Percentiles rank a stretch among this genome's conserved stretches.
phyloP scores from a whole-genome alignment of 257 asterid genomes.

The Catharanthus roseus region DNA sequence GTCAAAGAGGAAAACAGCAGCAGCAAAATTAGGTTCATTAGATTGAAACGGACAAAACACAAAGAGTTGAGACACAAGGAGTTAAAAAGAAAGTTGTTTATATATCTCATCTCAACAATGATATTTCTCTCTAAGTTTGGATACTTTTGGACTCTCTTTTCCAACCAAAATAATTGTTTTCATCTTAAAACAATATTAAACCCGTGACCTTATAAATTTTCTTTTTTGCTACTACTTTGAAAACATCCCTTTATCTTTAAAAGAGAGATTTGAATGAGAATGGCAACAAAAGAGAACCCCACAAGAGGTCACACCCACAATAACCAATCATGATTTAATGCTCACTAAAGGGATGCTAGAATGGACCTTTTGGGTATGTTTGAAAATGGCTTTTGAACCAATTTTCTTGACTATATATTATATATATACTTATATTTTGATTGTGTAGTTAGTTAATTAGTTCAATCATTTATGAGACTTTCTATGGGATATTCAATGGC shows the following conservation, averaged over 20 bases:
- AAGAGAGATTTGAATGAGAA: neutral
- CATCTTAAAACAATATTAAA: constrained; percentile 13
- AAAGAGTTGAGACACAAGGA: neutral
- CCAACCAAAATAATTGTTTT: constrained; percentile 7
- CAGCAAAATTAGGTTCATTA: neutral
- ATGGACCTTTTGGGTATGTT: constrained; percentile 3
- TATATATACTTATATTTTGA: neutral
- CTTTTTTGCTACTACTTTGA: neutral
- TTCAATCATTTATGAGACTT: constrained; percentile 5
- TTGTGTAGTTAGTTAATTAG: neutral
- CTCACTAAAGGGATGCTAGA: neutral
- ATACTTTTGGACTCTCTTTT: constrained; percentile 6
- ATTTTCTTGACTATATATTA: constrained; percentile 6
- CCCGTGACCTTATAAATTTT: constrained; percentile 2
- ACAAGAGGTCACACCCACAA: neutral
- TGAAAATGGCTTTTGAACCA: constrained; percentile 9
- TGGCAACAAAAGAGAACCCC: neutral
- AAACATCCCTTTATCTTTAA: constrained; percentile 2
- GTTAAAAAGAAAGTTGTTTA: neutral
- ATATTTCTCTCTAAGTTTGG: constrained; percentile 1
- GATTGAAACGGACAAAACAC: neutral
- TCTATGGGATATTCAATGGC: neutral
- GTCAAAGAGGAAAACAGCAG: neutral
- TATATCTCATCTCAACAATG: neutral
- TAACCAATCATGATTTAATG: neutral